Evolutionary conservation across 169 alveolate genomes (phyloP), one percentile per base, ranked within the genome.

Genomic region (Miamiensis avidus): DNA sequence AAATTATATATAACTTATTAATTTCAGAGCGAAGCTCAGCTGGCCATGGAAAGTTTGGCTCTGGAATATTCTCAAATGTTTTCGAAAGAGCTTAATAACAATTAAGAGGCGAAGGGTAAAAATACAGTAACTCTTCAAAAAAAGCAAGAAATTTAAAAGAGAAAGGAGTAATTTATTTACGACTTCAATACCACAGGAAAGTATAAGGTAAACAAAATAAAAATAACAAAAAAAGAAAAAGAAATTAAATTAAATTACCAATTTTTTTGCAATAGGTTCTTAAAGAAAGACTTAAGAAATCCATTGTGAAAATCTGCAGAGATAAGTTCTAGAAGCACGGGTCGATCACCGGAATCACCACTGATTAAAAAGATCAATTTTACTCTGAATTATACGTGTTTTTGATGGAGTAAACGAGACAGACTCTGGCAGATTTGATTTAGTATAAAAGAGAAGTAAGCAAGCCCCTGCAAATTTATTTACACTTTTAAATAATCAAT

Each of bases 351-450:
- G 90, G 90, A 6, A 86, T 86, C 28, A 81, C 86, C 28, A 81
- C 90, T 33, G 81, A 78, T 0, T 29, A 86, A 65, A 33, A 78
- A 27, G 90, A 86, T 81, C 75, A 86, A 81, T 86, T 86, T 64
- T 86, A 86, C 29, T 81, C 87, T 25, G 90, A 86, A 75, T 75
- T 86, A 20, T 86, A 86, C 75, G 90, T 86, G 0, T 86, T 81
- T 76, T 69, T 86, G 29, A 86, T 86, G 90, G 90, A 86, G 75
- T 83, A 86, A 81, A 86, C 84, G 69, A 86, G 90, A 76, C 28
- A 86, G 29, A 79, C 84, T 27, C 76, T 86, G 27, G 65, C 75
- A 20, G 84, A 86, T 49, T 29, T 86, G 33, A 82, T 86, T 28
- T 65, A 69, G 34, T 78, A 74, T 1, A 85, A 85, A 72, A 85